Percentiles rank a stretch among this genome's conserved stretches.
These are phyloP conservation scores for Blastomyces percursus DNA, from an alignment of 2,329 filamentous ascomycete species.

Conservation along the genomic window DNA sequence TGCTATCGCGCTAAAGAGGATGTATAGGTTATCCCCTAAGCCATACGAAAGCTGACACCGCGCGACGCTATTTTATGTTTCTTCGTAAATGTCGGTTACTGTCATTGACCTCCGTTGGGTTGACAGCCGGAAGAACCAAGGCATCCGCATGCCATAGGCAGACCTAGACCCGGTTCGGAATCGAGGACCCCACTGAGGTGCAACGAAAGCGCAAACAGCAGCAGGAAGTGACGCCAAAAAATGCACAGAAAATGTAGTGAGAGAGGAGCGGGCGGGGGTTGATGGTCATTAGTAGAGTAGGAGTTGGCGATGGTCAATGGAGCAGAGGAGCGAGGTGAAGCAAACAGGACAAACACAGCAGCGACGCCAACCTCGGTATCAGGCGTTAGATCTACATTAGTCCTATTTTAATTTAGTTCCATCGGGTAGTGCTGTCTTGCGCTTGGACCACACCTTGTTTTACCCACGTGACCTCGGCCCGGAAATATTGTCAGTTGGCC, in stretches of 20 bases:
- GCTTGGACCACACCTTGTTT: conserved; percentile 33
- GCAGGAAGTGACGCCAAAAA: not conserved
- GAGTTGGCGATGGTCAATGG: not conserved
- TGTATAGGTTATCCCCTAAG: not conserved
- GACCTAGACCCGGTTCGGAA: not conserved
- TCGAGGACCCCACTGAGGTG: not conserved
- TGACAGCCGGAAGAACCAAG: not conserved
- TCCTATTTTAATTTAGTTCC: not conserved
- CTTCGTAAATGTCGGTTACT: not conserved
- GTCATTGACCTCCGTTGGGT: not conserved
- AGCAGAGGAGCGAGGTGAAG: not conserved
- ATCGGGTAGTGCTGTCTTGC: conserved; percentile 9
- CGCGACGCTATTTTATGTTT: not conserved
- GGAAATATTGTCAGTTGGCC: too few relatives aligned
- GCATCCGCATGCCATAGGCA: not conserved
- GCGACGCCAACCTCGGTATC: not conserved
- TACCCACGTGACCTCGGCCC: conserved; percentile 9
- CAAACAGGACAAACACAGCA: conserved; percentile 1
- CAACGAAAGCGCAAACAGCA: not conserved
- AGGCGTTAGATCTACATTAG: not conserved
- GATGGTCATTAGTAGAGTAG: not conserved
- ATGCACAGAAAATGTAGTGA: not conserved
- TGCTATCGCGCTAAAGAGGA: not conserved
- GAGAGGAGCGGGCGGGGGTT: not conserved
- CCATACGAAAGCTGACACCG: not conserved